phyloP scores from a whole-genome alignment of 371 early-diverging fungal genomes.

The Syncephalastrum sp. region DNA sequence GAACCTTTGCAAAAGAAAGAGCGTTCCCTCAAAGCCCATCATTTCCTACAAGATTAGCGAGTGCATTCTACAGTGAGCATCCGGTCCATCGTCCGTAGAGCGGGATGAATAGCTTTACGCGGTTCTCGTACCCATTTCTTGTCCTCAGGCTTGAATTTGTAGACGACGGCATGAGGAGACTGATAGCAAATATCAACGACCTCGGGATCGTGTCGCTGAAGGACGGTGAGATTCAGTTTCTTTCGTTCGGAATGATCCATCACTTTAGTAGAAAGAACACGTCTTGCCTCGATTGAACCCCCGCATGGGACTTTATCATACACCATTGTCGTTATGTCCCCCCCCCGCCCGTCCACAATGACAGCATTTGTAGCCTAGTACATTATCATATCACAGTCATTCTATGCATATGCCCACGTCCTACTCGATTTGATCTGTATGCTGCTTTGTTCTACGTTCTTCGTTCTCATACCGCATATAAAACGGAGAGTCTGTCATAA shows the following conservation, averaged over 20 bases:
- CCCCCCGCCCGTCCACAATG: too few relatives aligned
- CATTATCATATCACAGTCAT: too few relatives aligned
- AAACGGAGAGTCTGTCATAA: too few relatives aligned
- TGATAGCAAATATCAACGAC: slow-evolving; percentile 70
- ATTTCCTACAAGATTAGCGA: slow-evolving; percentile 53
- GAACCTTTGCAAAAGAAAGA: slow-evolving; percentile 60
- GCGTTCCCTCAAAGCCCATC: slow-evolving; percentile 67
- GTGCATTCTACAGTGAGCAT: not conserved
- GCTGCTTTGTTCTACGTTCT: too few relatives aligned
- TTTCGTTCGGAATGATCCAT: slow-evolving; percentile 65
- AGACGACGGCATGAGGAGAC: slow-evolving; percentile 77
- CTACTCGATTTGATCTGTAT: too few relatives aligned
- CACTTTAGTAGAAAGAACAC: not conserved
- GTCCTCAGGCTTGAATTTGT: slow-evolving; percentile 65
- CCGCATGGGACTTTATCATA: too few relatives aligned
- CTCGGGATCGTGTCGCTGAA: slow-evolving; percentile 68
- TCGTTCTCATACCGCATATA: too few relatives aligned
- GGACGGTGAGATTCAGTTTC: slow-evolving; percentile 69
- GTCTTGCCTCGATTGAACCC: too few relatives aligned
- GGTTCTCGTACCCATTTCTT: slow-evolving; percentile 63
- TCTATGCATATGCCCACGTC: too few relatives aligned
- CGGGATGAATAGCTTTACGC: not conserved
- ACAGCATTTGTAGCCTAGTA: too few relatives aligned
- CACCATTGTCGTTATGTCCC: too few relatives aligned
- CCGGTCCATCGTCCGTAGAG: not conserved